Percentiles rank a stretch among this genome's conserved stretches.
Evolutionary conservation across 345 rosid genomes (phyloP).

Genomic region (Nasturtium officinale): DNA sequence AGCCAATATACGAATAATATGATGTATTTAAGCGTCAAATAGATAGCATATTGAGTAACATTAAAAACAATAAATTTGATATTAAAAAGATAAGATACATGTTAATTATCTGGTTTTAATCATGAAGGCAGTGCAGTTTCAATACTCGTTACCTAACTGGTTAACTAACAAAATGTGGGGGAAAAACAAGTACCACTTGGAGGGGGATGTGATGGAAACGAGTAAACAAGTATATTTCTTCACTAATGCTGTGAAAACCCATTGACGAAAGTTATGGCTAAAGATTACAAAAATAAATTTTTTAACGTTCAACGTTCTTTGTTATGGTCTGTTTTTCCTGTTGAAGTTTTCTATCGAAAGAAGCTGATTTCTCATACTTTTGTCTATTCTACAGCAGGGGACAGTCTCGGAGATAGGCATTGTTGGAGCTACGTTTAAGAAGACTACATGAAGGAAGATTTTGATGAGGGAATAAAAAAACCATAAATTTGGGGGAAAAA

Average conservation of each 20-base stretch:
- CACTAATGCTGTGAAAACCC: not conserved
- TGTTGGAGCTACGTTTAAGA: not conserved
- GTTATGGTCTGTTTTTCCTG: not conserved
- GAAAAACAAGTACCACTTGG: no score
- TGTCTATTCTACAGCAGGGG: not conserved
- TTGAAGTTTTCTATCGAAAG: not conserved
- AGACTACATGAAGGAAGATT: not conserved
- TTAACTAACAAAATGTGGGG: not conserved
- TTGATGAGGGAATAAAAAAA: not conserved
- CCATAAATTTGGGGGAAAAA: not conserved
- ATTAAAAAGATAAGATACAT: no score
- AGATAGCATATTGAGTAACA: not conserved
- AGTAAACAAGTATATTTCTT: not conserved
- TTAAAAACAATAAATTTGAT: not conserved
- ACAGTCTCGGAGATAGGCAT: not conserved
- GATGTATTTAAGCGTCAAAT: not conserved
- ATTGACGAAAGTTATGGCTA: not conserved
- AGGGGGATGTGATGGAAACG: not conserved
- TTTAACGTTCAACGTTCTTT: not conserved
- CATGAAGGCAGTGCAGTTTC: not conserved
- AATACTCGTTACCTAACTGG: not conserved
- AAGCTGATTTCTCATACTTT: not conserved
- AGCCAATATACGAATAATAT: not conserved
- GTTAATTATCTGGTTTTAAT: not conserved
- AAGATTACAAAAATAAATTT: not conserved